These are phyloP conservation scores for Candida sithepensis DNA, from an alignment of 805 yeast genomes.

Conservation along the genomic window DNA sequence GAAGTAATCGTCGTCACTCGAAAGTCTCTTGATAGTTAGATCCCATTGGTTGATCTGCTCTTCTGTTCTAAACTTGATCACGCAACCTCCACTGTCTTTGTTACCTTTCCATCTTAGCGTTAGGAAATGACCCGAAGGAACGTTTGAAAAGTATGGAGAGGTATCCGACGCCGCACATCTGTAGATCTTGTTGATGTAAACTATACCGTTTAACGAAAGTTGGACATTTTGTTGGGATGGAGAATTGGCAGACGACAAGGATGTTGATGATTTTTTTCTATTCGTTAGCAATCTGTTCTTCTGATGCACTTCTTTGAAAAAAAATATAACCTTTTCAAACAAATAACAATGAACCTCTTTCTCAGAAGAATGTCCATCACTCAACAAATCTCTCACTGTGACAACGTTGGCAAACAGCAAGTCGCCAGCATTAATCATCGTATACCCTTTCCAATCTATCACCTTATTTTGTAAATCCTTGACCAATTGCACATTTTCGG, in stretches of 20 bases:
- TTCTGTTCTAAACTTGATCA: constrained; percentile 77
- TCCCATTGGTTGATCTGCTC: constrained; percentile 86
- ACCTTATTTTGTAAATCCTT: constrained; percentile 71
- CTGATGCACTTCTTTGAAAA: constrained; percentile 57
- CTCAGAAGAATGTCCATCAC: constrained; percentile 58
- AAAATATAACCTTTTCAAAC: constrained; percentile 64
- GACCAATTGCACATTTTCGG: constrained; percentile 76
- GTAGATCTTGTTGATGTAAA: constrained; percentile 27
- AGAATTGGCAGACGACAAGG: constrained; percentile 26
- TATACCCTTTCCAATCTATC: constrained; percentile 89
- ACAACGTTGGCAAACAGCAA: constrained; percentile 71
- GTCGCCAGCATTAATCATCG: constrained; percentile 77
- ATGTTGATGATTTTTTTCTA: constrained; percentile 46
- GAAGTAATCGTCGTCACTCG: constrained; percentile 23
- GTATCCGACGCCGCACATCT: constrained; percentile 28
- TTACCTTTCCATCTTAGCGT: constrained; percentile 81
- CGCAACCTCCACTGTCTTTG: constrained; percentile 81
- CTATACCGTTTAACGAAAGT: constrained; percentile 29
- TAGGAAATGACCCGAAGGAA: constrained; percentile 48
- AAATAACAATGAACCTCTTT: constrained; percentile 86
- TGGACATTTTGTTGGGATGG: constrained; percentile 11
- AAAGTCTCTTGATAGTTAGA: constrained; percentile 50
- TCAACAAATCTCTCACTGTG: constrained; percentile 55
- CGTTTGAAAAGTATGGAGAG: constrained; percentile 27
- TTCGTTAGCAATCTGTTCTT: constrained; percentile 46